A percentile compares a stretch with the other conserved stretches of the same genome.
phyloP scores from a whole-genome alignment of 345 rosid species.

The Boechera stricta region DNA sequence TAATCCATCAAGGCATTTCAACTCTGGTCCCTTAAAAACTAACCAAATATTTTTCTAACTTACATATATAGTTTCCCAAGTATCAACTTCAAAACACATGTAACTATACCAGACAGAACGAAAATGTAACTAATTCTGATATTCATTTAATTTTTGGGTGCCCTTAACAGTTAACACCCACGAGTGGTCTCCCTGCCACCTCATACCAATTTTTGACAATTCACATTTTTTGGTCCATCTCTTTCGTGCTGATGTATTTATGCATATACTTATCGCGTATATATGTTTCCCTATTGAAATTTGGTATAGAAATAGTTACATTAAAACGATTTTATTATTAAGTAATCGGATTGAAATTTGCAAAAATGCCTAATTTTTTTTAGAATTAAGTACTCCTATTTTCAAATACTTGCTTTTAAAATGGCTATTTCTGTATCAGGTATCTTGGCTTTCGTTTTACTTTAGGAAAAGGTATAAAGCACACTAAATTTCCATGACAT shows the following conservation, averaged over 20 bases:
- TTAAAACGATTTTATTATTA: too few relatives aligned
- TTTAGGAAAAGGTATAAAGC: neutral
- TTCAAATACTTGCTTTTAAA: neutral
- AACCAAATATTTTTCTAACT: neutral
- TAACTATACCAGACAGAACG: neutral
- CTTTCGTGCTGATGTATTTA: neutral
- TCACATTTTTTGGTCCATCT: slow-evolving; percentile 22
- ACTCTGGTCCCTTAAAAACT: neutral
- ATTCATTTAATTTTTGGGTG: neutral
- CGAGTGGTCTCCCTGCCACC: slow-evolving; percentile 9
- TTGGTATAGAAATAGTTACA: too few relatives aligned
- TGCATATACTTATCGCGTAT: too few relatives aligned
- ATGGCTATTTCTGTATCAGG: neutral
- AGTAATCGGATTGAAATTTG: too few relatives aligned
- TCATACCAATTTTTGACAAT: neutral
- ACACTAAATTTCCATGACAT: neutral
- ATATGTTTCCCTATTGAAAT: too few relatives aligned
- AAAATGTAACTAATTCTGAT: neutral
- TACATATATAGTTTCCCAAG: too few relatives aligned
- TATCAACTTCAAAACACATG: neutral
- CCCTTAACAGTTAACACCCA: neutral
- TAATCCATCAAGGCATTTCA: neutral
- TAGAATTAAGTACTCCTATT: neutral
- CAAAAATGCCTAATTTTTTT: neutral
- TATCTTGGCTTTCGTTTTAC: neutral